These are phyloP conservation scores for Trichoderma gamsii DNA, from an alignment of 495 filamentous ascomycete genomes.

Conservation along the genomic window DNA sequence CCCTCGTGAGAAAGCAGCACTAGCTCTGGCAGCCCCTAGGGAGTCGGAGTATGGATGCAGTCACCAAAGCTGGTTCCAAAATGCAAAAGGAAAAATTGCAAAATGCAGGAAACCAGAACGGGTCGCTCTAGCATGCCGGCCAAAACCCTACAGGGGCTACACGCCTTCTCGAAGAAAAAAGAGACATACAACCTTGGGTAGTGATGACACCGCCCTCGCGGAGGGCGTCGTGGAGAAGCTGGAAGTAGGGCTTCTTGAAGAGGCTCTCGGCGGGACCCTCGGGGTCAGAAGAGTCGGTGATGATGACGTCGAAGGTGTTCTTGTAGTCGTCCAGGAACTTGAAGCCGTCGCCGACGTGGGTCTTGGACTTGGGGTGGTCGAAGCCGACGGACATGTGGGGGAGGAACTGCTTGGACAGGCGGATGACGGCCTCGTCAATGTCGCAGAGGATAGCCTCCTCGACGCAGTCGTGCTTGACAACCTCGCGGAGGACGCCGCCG, in stretches of 20 bases:
- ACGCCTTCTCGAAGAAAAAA: constrained; percentile 43
- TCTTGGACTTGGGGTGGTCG: constrained; percentile 84
- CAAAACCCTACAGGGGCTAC: constrained; percentile 15
- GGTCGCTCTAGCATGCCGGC: constrained; percentile 11
- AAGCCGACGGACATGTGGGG: constrained; percentile 90
- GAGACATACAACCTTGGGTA: constrained; percentile 99
- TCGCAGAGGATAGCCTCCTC: constrained; percentile 95
- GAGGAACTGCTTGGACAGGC: constrained; percentile 96
- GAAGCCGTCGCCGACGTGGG: constrained; percentile 94
- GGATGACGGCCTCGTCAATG: constrained; percentile 99
- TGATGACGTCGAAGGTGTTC: constrained; percentile 98
- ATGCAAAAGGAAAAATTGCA: not conserved
- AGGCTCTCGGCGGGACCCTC: constrained; percentile 92
- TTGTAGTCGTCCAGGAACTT: constrained; percentile 89
- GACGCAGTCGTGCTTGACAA: constrained; percentile 92
- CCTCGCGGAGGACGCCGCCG: constrained; percentile 92
- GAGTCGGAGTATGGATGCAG: constrained; percentile 13
- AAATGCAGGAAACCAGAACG: constrained; percentile 11
- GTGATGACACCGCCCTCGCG: constrained; percentile 96
- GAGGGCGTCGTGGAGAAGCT: constrained; percentile 81
- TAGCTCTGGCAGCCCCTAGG: constrained; percentile 17
- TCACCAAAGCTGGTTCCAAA: constrained; percentile 9
- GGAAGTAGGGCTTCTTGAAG: constrained; percentile 98
- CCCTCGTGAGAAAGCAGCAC: constrained; percentile 13
- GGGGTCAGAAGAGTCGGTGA: constrained; percentile 96